Base-by-base conservation (phyloP, 306 rosid species). In the Medicago ruthenica region DNA sequence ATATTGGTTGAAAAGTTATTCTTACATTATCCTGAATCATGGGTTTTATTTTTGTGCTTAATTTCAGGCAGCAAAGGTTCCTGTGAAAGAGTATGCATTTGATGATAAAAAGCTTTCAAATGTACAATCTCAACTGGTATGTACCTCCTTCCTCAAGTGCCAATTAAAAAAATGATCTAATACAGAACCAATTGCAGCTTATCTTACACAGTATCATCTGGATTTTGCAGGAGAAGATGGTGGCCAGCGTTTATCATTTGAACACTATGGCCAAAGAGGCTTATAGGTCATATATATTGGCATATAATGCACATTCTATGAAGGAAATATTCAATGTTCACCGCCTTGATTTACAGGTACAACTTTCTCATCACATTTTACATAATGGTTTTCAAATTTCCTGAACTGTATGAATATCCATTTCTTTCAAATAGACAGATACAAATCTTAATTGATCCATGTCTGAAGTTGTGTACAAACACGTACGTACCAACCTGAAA, bases 241-340 rank as follows among this genome's bases (percentile, higher is more conserved):
- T 95, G 47, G 82, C 82, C 20, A 80, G 61, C 42, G 87, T 85
- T 72, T 90, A 95, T 85, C 87, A 92, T 87, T 84, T 95, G 88
- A 84, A 89, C 79, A 40, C 60, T 74, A 68, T 91, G 31, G 97
- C 98, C 57, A 95, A 90, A 81, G 98, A 92, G 11, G 98, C 98
- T 62, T 95, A 92, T 79, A 81, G 97, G 70, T 86, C 98, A 50
- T 95, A 90, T 76, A 54, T 95, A 53, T 82, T 90, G 80, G 88
- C 97, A 48, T 95, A 92, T 67, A 90, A 95, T 77, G 85, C 98
- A 65, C 98, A 92, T 84, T 88, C 98, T 9, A 95, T 90, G 97
- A 95, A 92, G 81, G 98, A 92, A 58, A 92, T 89, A 62, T 95
- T 90, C 80, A 90, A 95, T 17, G 97, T 92, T 66, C 97, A 95